These are phyloP conservation scores for Leccinum imitatum DNA, from an alignment of 768 basidiomycete species.

Conservation along the genomic window DNA sequence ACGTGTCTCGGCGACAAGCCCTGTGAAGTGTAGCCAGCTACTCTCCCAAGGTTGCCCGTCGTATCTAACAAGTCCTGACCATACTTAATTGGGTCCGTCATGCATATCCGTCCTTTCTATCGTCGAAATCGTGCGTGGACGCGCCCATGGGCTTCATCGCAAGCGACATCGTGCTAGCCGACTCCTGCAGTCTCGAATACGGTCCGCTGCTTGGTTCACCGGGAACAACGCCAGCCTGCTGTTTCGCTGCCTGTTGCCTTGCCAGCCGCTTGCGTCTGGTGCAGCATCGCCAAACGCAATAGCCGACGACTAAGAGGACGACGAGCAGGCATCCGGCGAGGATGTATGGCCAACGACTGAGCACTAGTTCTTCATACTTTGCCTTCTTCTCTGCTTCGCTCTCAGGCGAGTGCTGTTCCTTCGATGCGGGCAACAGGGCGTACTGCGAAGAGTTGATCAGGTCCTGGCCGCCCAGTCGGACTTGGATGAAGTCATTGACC, in stretches of 20 bases:
- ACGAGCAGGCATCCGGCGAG: conserved; percentile 57
- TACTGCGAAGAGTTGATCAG: conserved; percentile 54
- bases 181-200: conserved; percentile 27
- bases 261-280: conserved; percentile 39
- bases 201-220: conserved; percentile 9
- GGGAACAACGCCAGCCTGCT: conserved; percentile 9
- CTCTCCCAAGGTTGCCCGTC: conserved; percentile 19
- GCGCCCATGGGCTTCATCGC: conserved; percentile 30
- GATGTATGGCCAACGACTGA: conserved; percentile 76
- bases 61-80: conserved; percentile 9
- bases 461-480: conserved; percentile 60
- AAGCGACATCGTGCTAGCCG: conserved; percentile 29
- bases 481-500: conserved; percentile 62
- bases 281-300: conserved; percentile 63
- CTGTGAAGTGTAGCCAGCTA: conserved; percentile 33
- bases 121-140: conserved; percentile 22
- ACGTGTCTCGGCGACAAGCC: conserved; percentile 4
- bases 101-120: conserved; percentile 19
- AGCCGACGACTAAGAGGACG: conserved; percentile 44
- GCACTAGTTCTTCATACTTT: conserved; percentile 57
- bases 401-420: conserved; percentile 64
- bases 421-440: conserved; percentile 55
- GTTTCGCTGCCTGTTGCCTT: conserved; percentile 22
- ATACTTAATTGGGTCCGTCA: neutral
- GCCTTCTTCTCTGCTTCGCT: conserved; percentile 66